Evolutionary conservation across 2,329 filamentous ascomycete species (phyloP).

Genomic region (Furcasterigmium sp.): DNA sequence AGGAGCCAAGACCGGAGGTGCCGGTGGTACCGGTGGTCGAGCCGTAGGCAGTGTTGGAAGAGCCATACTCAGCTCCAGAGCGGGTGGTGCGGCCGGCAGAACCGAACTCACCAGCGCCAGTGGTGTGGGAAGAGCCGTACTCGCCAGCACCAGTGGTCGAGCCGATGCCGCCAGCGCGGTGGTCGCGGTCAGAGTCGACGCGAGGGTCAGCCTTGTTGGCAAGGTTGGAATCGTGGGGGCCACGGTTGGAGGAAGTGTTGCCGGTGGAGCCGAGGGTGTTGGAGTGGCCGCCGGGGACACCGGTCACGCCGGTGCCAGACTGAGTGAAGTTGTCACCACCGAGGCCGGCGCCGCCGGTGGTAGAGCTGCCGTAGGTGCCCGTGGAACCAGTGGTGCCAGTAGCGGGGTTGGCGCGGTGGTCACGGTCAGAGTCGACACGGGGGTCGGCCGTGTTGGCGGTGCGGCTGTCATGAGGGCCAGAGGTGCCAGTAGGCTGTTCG

Average conservation of each 20-base stretch:
- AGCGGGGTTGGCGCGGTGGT: conserved; percentile 7
- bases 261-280: conserved; percentile 5
- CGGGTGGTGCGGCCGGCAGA: conserved; percentile 16
- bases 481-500: conserved; percentile 15
- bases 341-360: conserved; percentile 8
- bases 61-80: conserved; percentile 16
- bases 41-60: conserved; percentile 11
- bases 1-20: conserved; percentile 26
- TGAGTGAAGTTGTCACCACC: conserved; percentile 30
- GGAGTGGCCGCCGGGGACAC: conserved; percentile 3
- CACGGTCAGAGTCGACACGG: conserved; percentile 22
- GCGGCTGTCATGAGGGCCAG: conserved; percentile 23
- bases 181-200: conserved; percentile 38
- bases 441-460: conserved; percentile 42
- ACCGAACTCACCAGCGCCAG: too few relatives aligned
- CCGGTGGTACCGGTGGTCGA: conserved; percentile 17
- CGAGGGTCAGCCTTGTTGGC: conserved; percentile 44
- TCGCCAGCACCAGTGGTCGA: conserved; percentile 4
- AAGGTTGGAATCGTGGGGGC: conserved; percentile 30
- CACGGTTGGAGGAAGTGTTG: conserved; percentile 15
- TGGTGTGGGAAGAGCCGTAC: conserved; percentile 6
- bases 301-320: conserved; percentile 29
- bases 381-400: conserved; percentile 18
- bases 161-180: conserved; percentile 8
- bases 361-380: conserved; percentile 24